Base-by-base conservation (phyloP, 805 yeast species). In the Teunomyces barrocoloradensis region DNA sequence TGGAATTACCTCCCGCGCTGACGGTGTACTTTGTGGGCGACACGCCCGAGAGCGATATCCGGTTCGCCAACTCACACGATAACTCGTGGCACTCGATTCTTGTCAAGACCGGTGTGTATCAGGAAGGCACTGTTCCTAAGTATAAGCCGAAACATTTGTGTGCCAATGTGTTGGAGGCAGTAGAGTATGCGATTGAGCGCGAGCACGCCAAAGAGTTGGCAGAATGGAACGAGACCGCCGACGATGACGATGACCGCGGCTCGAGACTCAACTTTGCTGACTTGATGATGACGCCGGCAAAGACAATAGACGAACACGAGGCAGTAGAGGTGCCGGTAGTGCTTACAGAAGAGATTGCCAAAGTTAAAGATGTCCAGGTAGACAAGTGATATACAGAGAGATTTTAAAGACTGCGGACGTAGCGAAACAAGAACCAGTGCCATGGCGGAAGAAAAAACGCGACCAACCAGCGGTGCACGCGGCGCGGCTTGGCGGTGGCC, bases 1-100 rank as follows among this genome's bases (percentile, higher is more conserved):
- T 73, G 56, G 84, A 83, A 47, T 69, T 87, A 53, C 94, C 94
- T 5, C 91, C 91, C 3, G 89, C 94, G 3, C 83, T 89, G 4
- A 87, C 94, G 0, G 95, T 88, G 12, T 87, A 87, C 65, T 88
- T 87, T 68, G 94, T 87, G 44, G 96, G 96, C 58, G 96, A 87
- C 61, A 87, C 95, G 11, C 96, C 96, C 15, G 95, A 87, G 68
- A 84, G 91, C 5, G 96, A 87, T 65, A 87, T 87, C 53, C 75
- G 94, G 65, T 88, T 88, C 69, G 95, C 95, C 45, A 87, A 87
- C 70, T 83, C 90, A 15, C 92, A 87, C 66, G 94, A 87, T 62
- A 80, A 80, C 50, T 81, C 89, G 27, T 87, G 96, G 96, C 82
- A 78, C 67, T 87, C 95, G 23, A 87, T 88, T 49, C 74, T 87